A percentile compares a stretch with the other conserved stretches of the same genome.
Evolutionary conservation across 768 basidiomycete species (phyloP).

Genomic region (Boletus coccyginus): DNA sequence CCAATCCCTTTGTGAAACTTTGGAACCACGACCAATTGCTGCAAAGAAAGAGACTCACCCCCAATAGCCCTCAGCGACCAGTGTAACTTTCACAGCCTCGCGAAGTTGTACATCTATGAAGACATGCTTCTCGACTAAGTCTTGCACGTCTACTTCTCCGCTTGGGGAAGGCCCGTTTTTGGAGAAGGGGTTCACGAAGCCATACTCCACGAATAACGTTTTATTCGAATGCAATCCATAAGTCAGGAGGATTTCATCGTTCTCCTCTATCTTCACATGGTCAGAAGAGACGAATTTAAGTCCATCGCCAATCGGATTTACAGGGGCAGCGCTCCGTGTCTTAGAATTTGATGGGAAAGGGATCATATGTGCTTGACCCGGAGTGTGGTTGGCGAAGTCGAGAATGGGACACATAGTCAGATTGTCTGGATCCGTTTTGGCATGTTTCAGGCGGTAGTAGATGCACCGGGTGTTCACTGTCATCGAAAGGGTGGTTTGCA

Average conservation of each 20-base stretch:
- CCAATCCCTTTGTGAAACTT: constrained; percentile 60
- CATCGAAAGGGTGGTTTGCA: constrained; percentile 1
- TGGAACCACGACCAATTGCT: not conserved
- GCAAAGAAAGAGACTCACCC: constrained; percentile 48
- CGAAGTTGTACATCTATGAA: constrained; percentile 39
- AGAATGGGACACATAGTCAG: constrained; percentile 85
- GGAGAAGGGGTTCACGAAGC: constrained; percentile 58
- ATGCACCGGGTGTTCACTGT: constrained; percentile 92
- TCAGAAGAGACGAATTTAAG: constrained; percentile 52
- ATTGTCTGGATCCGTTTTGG: constrained; percentile 62
- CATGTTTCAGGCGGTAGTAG: constrained; percentile 56
- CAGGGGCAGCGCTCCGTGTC: constrained; percentile 36
- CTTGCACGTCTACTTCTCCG: constrained; percentile 65
- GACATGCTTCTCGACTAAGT: constrained; percentile 51
- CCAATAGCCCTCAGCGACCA: constrained; percentile 77
- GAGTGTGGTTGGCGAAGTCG: constrained; percentile 85
- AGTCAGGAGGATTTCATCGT: constrained; percentile 69
- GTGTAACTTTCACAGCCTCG: constrained; percentile 46
- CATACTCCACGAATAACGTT: constrained; percentile 85
- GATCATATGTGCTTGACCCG: constrained; percentile 39
- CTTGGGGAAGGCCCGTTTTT: constrained; percentile 26
- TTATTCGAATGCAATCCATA: constrained; percentile 82
- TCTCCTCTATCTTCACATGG: constrained; percentile 38
- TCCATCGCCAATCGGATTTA: constrained; percentile 39
- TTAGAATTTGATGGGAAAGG: constrained; percentile 39